Conservation (phyloP, 2,329 filamentous ascomycete species). For the Fonsecaea multimorphosa region DNA sequence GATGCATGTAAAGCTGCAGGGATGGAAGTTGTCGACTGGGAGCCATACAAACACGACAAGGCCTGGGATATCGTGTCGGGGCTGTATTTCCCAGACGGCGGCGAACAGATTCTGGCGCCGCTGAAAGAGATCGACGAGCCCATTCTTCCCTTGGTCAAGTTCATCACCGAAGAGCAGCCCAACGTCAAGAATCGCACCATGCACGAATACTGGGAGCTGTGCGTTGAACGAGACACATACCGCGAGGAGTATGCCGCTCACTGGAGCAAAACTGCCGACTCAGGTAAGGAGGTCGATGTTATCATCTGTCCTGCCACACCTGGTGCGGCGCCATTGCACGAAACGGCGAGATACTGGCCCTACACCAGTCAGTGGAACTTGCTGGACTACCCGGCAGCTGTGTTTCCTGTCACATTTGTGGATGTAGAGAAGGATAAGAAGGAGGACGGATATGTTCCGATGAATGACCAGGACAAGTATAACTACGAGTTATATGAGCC, state of each 20-base stretch:
- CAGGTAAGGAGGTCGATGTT: slow-evolving; percentile 58
- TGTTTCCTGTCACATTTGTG: slow-evolving; percentile 64
- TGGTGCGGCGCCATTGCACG: slow-evolving; percentile 52
- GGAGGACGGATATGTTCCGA: slow-evolving; percentile 33
- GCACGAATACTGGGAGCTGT: slow-evolving; percentile 43
- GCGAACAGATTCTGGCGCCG: slow-evolving; percentile 57
- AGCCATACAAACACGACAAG: slow-evolving; percentile 58
- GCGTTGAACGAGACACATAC: slow-evolving; percentile 51
- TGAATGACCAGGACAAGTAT: slow-evolving; percentile 51
- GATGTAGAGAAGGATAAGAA: slow-evolving; percentile 51
- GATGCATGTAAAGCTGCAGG: slow-evolving; percentile 54
- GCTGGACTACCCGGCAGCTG: slow-evolving; percentile 68
- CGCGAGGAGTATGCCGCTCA: slow-evolving; percentile 52
- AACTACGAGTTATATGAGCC: slow-evolving; percentile 54
- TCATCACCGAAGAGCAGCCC: slow-evolving; percentile 64
- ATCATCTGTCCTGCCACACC: slow-evolving; percentile 55
- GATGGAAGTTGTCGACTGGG: slow-evolving; percentile 61
- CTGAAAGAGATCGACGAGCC: slow-evolving; percentile 64
- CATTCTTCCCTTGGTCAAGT: slow-evolving; percentile 62
- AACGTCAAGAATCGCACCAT: slow-evolving; percentile 52
- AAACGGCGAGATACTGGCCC: slow-evolving; percentile 64
- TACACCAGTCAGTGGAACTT: slow-evolving; percentile 74
- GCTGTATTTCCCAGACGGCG: slow-evolving; percentile 68
- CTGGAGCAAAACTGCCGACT: slow-evolving; percentile 55
- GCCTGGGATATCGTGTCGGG: slow-evolving; percentile 54